Conservation (phyloP, 179 eudicot species). For the Gypsophila paniculata region DNA sequence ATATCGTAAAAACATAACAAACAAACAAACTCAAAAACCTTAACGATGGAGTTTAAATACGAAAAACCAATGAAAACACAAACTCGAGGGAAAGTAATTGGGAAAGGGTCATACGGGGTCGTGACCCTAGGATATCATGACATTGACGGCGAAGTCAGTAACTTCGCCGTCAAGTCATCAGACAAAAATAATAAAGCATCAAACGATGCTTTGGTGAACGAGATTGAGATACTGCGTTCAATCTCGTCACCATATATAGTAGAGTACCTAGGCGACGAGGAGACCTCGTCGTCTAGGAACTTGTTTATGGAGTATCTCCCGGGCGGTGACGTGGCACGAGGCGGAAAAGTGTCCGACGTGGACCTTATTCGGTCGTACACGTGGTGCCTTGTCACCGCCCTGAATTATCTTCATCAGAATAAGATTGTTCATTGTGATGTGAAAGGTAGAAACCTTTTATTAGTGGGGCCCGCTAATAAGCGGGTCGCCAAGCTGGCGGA, state of each 20-base stretch:
- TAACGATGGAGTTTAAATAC: not conserved
- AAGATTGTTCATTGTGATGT: conserved; percentile 76
- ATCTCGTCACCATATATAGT: conserved; percentile 31
- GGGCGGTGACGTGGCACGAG: conserved; percentile 48
- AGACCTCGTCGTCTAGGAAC: conserved; percentile 29
- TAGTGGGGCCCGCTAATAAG: conserved; percentile 24
- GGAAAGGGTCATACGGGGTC: conserved; percentile 34
- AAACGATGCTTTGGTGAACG: conserved; percentile 29
- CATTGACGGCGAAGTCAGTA: conserved; percentile 5
- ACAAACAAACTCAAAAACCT: no score
- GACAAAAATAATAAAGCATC: not conserved
- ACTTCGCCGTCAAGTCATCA: conserved; percentile 40
- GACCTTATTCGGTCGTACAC: conserved; percentile 38
- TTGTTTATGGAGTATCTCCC: conserved; percentile 63
- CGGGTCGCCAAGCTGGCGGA: conserved; percentile 61
- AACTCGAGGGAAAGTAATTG: conserved; percentile 21
- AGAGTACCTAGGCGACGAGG: conserved; percentile 26
- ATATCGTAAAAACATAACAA: not conserved
- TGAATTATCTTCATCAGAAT: conserved; percentile 44
- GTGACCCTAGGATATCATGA: conserved; percentile 22
- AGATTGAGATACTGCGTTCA: conserved; percentile 22
- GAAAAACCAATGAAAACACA: not conserved
- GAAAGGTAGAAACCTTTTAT: conserved; percentile 59
- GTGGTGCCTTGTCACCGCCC: conserved; percentile 52
- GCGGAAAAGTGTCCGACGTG: conserved; percentile 36